Evolutionary conservation across 78 protist genomes (phyloP).

Genomic region (Tieghemostelium lacteum): DNA sequence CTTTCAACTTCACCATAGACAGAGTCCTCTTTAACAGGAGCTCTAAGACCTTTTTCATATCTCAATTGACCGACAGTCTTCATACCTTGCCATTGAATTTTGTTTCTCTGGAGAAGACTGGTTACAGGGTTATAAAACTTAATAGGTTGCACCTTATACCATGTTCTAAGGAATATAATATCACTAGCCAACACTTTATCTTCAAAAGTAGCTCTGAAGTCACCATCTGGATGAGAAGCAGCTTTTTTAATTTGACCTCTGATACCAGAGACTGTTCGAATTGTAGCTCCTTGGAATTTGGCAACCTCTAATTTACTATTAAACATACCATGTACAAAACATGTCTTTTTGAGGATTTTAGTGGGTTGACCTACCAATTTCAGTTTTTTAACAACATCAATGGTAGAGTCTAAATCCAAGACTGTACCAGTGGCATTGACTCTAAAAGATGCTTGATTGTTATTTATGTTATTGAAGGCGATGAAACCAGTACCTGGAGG

Average conservation of each 20-base stretch:
- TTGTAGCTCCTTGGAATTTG: conserved; percentile 97
- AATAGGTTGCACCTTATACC: conserved; percentile 94
- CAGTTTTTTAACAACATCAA: conserved; percentile 97
- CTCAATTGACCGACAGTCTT: conserved; percentile 92
- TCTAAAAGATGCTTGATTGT: conserved; percentile 88
- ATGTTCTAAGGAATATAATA: conserved; percentile 95
- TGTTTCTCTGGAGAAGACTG: conserved; percentile 53
- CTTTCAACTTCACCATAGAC: conserved; percentile 81
- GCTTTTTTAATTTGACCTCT: conserved; percentile 98
- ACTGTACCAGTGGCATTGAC: conserved; percentile 96
- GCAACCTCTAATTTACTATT: conserved; percentile 83
- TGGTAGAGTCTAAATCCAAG: conserved; percentile 88
- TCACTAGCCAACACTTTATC: conserved; percentile 95
- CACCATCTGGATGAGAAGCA: conserved; percentile 90
- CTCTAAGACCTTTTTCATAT: conserved; percentile 62
- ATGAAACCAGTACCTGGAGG: conserved; percentile 91
- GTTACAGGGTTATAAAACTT: conserved; percentile 97
- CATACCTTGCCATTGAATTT: conserved; percentile 47
- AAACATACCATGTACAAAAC: conserved; percentile 92
- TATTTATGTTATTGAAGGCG: conserved; percentile 62
- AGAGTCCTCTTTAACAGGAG: conserved; percentile 87
- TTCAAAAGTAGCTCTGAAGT: conserved; percentile 98
- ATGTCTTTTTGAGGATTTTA: conserved; percentile 96
- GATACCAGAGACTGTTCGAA: conserved; percentile 99
- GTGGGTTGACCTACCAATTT: conserved; percentile 96